Percentiles rank a stretch among this genome's conserved stretches.
Conservation (phyloP, 2,329 filamentous ascomycete species). For the Arachnomyces sp. region DNA sequence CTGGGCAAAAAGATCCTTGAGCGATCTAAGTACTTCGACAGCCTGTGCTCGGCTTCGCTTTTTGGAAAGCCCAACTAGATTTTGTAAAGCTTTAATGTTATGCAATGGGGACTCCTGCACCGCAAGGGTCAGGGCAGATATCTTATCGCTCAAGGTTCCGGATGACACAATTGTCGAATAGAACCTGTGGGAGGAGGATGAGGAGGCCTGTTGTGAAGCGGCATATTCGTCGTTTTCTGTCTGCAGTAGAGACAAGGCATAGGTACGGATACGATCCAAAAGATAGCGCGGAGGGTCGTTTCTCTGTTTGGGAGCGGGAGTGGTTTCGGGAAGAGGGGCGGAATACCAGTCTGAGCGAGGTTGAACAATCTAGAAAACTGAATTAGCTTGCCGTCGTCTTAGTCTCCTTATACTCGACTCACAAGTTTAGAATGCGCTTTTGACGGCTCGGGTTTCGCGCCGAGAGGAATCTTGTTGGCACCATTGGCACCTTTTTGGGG, state of each 20-base stretch:
- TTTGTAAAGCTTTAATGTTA: conserved; percentile 82
- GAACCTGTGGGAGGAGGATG: conserved; percentile 88
- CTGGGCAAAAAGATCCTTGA: conserved; percentile 90
- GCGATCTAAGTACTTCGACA: conserved; percentile 79
- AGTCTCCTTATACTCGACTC: conserved; percentile 10
- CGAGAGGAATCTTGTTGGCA: too few relatives aligned
- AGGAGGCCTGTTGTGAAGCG: conserved; percentile 61
- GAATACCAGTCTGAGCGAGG: conserved; percentile 64
- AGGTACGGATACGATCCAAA: conserved; percentile 51
- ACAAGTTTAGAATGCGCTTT: conserved; percentile 21
- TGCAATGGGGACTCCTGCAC: conserved; percentile 95
- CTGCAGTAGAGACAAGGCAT: conserved; percentile 69
- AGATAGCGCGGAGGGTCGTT: conserved; percentile 43
- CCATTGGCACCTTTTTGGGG: too few relatives aligned
- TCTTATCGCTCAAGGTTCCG: conserved; percentile 92
- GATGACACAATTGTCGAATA: conserved; percentile 95
- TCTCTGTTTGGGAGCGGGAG: conserved; percentile 38
- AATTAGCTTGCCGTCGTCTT: conserved; percentile 16
- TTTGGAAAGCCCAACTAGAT: conserved; percentile 69
- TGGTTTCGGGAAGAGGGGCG: conserved; percentile 48
- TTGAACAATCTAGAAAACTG: conserved; percentile 44
- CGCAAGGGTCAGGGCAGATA: conserved; percentile 87
- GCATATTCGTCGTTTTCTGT: conserved; percentile 70
- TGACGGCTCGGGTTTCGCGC: too few relatives aligned
- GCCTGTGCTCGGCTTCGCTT: conserved; percentile 93